phyloP scores from a whole-genome alignment of 2,329 filamentous ascomycete genomes.

The Colletotrichum navitas region DNA sequence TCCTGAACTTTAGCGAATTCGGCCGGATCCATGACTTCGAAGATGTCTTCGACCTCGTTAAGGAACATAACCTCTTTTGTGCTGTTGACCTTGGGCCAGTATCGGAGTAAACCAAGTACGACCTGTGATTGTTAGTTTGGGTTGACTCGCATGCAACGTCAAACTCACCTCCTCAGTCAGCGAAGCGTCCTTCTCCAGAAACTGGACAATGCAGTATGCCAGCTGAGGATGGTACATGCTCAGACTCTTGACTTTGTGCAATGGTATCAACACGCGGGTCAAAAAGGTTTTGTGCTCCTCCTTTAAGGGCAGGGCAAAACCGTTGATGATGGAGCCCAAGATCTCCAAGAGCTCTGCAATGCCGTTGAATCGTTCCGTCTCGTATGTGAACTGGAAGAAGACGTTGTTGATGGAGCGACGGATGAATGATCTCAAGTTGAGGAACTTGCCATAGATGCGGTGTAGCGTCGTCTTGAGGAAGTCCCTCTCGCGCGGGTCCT shows the following conservation, averaged over 20 bases:
- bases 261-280: conserved; percentile 88
- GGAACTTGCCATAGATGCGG: conserved; percentile 98
- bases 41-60: conserved; percentile 99
- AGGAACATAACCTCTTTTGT: conserved; percentile 99
- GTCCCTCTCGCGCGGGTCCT: conserved; percentile 95
- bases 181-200: conserved; percentile 96
- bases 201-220: conserved; percentile 99
- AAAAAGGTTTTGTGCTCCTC: conserved; percentile 99
- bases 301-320: conserved; percentile 95
- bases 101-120: conserved; percentile 91
- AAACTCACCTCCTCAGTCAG: conserved; percentile 89
- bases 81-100: conserved; percentile 99
- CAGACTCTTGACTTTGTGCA: conserved; percentile 98
- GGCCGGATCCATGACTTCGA: conserved; percentile 98
- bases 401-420: conserved; percentile 99
- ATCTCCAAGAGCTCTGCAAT: conserved; percentile 98
- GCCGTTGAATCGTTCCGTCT: conserved; percentile 98
- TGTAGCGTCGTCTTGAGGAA: conserved; percentile 98
- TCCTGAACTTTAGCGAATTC: conserved; percentile 99
- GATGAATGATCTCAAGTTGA: conserved; percentile 97
- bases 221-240: conserved; percentile 99
- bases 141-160: conserved; percentile 33
- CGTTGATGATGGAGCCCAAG: conserved; percentile 98
- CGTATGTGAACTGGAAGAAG: conserved; percentile 99
- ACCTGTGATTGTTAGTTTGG: conserved; percentile 67